These are phyloP conservation scores for Tricholoma furcatifolium DNA, from an alignment of 768 basidiomycete genomes.

Conservation along the genomic window DNA sequence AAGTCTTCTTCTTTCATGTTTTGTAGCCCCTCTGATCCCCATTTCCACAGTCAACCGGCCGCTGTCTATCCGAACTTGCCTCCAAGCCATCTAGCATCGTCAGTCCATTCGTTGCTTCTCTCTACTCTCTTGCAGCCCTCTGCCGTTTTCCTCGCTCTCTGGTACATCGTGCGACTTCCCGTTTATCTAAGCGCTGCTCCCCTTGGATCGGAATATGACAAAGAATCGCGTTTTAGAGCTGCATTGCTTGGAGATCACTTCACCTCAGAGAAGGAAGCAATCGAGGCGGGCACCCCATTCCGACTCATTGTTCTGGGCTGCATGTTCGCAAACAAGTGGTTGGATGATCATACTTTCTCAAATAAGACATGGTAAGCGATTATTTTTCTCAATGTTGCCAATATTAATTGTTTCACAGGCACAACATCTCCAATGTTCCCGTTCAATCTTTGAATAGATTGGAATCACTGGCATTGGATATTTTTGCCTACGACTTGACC, in stretches of 20 bases:
- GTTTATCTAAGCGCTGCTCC: conserved; percentile 58
- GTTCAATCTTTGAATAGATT: conserved; percentile 68
- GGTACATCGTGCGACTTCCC: conserved; percentile 81
- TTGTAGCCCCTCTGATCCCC: conserved; percentile 3
- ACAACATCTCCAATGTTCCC: conserved; percentile 76
- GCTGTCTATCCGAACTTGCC: conserved; percentile 44
- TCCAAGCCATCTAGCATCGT: conserved; percentile 53
- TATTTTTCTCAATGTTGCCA: neutral
- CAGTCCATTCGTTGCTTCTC: conserved; percentile 70
- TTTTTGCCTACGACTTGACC: conserved; percentile 70
- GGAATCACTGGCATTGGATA: conserved; percentile 68
- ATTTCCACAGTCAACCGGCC: conserved; percentile 26
- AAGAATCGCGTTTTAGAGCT: conserved; percentile 62
- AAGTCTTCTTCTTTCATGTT: conserved; percentile 26
- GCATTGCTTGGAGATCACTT: conserved; percentile 56
- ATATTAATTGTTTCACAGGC: conserved; percentile 43
- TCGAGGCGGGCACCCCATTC: conserved; percentile 65
- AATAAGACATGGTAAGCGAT: conserved; percentile 79
- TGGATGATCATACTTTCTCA: conserved; percentile 86
- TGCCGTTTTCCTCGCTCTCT: conserved; percentile 72
- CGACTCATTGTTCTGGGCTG: conserved; percentile 76
- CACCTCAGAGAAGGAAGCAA: conserved; percentile 44
- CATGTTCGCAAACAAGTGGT: conserved; percentile 87
- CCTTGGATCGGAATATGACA: conserved; percentile 50
- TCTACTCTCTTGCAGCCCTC: conserved; percentile 83